These are phyloP conservation scores for Globisporangium sylvaticum DNA, from an alignment of 352 stramenopile species.

Conservation along the genomic window DNA sequence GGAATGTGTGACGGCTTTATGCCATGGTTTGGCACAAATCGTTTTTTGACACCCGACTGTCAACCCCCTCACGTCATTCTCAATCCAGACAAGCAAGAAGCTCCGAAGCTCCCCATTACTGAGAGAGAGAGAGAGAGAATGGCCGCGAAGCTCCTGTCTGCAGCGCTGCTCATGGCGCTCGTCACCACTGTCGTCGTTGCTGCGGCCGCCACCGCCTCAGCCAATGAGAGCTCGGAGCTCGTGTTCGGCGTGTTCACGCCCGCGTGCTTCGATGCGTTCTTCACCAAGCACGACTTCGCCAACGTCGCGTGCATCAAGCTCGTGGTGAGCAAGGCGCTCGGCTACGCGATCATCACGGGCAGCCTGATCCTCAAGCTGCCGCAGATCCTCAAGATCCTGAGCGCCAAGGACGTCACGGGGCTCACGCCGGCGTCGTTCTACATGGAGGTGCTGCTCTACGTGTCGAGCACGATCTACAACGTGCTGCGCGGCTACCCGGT, in stretches of 20 bases:
- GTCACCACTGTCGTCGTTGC: constrained; percentile 8
- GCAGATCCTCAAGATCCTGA: constrained; percentile 88
- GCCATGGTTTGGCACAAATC: not conserved
- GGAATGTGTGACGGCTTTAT: not conserved
- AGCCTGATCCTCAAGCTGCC: constrained; percentile 86
- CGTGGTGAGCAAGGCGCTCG: constrained; percentile 76
- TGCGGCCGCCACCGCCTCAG: not conserved
- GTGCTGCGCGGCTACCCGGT: constrained; percentile 78
- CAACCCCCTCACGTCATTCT: constrained; percentile 1
- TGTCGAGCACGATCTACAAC: constrained; percentile 84
- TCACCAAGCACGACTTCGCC: constrained; percentile 74
- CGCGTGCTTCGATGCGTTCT: constrained; percentile 78
- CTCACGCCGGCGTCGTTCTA: constrained; percentile 87
- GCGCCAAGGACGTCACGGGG: constrained; percentile 74
- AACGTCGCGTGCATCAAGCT: constrained; percentile 84
- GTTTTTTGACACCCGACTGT: not conserved
- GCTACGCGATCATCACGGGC: constrained; percentile 86
- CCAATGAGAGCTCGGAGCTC: constrained; percentile 33
- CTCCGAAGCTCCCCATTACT: not conserved
- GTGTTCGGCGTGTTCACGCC: constrained; percentile 71
- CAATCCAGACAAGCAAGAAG: not conserved
- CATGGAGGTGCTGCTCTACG: constrained; percentile 84
- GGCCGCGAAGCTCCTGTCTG: not conserved
- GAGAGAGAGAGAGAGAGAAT: not conserved
- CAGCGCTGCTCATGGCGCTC: constrained; percentile 15